Evolutionary conservation across 1,284 basidiomycete species (phyloP).

Genomic region (Ustilago tritici): DNA sequence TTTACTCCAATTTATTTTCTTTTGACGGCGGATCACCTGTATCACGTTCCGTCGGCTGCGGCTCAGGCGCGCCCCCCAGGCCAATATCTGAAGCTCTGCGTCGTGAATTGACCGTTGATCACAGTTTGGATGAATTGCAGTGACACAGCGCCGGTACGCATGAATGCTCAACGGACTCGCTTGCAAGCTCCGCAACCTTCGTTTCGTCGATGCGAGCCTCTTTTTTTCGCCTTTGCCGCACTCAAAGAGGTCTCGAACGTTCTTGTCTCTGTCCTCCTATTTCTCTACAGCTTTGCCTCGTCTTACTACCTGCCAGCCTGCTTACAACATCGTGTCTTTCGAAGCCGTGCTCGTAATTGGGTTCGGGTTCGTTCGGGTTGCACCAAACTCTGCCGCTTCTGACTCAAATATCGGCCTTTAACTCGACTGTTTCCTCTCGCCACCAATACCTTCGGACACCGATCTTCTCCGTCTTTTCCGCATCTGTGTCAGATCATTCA

Average conservation of each 20-base stretch:
- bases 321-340: background rate
- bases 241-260: slow-evolving; percentile 13
- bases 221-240: slow-evolving; percentile 4
- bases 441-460: background rate
- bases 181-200: slow-evolving; percentile 21
- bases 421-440: background rate
- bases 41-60: slow-evolving; percentile 13
- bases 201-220: slow-evolving; percentile 24
- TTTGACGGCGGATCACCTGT: slow-evolving; percentile 1
- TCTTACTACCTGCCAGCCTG: background rate
- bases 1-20: background rate
- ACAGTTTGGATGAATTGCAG: background rate
- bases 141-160: slow-evolving; percentile 42
- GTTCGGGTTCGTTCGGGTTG: background rate
- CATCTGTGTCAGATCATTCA: background rate
- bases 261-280: background rate
- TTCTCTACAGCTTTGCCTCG: background rate
- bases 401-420: background rate
- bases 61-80: background rate
- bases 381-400: background rate
- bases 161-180: slow-evolving; percentile 21
- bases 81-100: too few relatives aligned
- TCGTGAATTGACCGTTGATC: slow-evolving; percentile 13
- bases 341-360: slow-evolving; percentile 3
- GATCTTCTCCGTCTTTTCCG: slow-evolving; percentile 4